Evolutionary conservation across 495 filamentous ascomycete genomes (phyloP).

Genomic region (Aspergillus haitiensis): DNA sequence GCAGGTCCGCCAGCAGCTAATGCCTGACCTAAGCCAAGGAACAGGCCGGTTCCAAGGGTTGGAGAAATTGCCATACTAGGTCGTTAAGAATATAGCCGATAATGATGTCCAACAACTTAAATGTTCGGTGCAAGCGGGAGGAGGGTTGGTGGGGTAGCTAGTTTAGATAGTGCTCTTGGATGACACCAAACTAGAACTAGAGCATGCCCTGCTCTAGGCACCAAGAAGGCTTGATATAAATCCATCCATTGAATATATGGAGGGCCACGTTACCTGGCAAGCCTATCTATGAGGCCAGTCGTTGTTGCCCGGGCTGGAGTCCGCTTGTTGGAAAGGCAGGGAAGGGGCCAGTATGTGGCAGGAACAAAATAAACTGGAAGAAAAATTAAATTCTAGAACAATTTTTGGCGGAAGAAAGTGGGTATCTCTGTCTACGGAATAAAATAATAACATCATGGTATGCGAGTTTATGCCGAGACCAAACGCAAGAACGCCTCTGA

Average conservation of each 20-base stretch:
- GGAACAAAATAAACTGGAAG: background rate
- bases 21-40: conserved; percentile 43
- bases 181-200: no score
- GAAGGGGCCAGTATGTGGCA: background rate
- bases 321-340: no score
- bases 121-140: background rate
- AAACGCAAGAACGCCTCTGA: background rate
- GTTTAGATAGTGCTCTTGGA: background rate
- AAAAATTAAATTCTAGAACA: background rate
- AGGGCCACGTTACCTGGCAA: no score
- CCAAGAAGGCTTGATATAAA: no score
- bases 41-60: conserved; percentile 44
- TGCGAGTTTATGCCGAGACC: background rate
- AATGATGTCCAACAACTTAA: background rate
- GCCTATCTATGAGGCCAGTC: no score
- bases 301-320: no score
- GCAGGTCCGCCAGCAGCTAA: conserved; percentile 43
- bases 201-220: no score
- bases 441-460: conserved; percentile 8
- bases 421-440: conserved; percentile 29
- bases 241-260: no score
- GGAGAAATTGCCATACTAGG: conserved; percentile 36
- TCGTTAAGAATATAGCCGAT: conserved; percentile 18
- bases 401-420: conserved; percentile 14
- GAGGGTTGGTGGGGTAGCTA: background rate